Evolutionary conservation across 2,329 filamentous ascomycete species (phyloP), one percentile per base, ranked within the genome.

Genomic region (Rutstroemia sp.): DNA sequence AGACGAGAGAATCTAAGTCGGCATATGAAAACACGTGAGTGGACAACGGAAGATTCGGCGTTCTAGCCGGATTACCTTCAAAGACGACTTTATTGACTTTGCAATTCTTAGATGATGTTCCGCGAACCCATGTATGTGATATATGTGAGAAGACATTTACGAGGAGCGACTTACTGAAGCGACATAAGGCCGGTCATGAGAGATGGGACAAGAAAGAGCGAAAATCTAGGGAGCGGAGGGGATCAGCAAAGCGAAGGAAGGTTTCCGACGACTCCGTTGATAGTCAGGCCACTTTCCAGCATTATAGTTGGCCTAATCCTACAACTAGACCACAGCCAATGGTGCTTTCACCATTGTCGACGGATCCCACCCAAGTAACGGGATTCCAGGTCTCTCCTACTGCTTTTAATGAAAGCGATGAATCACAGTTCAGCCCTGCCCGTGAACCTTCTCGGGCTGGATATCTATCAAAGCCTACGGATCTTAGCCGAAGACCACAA

Each of bases 141-240:
- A 63, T 62, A 55, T 66, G 64, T 30, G 57, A 59, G 10, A 66
- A 64, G 48, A 60, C 58, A 1, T 65, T 66, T 38, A 65, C 63
- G 1, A 58, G 64, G 27, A 66, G 63, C 46, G 64, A 66, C 27
- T 51, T 66, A 14, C 39, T 66, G 10, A 61, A 60, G 25, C 56
- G 64, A 5, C 64, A 66, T 54, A 58, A 64, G 42, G 59, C 60
- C 7, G 61, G 62, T 7, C 64, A 66, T 58, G 60, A 60, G 23
- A 45, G 63, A 55, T 64, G 62, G 62, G 62, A 63, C 36, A 58
- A 59, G 21, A 56, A 59, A 44, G 55, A 51, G 17, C 16, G 40
- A 12, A 50, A 52, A 36, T 12, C 38, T 17, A 17, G 42, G 36
- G 36, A 44, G 2, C 48, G 49, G 14, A 51, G 46, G n/a, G 53